Evolutionary conservation across 176 grass and related monocot species (phyloP).

Genomic region (Raddia distichophylla): DNA sequence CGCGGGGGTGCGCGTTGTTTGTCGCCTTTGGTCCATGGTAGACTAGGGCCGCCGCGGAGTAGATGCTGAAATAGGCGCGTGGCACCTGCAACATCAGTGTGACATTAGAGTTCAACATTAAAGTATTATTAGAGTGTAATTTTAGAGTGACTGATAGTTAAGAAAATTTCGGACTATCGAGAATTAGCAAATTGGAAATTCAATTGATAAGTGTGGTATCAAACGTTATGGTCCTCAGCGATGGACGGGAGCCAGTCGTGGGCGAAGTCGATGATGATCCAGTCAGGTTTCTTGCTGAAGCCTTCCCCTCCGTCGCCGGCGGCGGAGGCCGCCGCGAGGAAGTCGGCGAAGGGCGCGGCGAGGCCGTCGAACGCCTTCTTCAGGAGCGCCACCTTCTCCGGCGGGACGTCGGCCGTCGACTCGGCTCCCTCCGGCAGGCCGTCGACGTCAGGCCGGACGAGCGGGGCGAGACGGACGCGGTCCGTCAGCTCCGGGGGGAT

Average conservation of each 20-base stretch:
- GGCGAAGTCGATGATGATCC: conserved; percentile 52
- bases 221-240: conserved; percentile 19
- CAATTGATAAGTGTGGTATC: too few relatives aligned
- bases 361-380: conserved; percentile 25
- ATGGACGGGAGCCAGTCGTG: conserved; percentile 47
- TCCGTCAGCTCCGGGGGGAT: neutral
- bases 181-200: too few relatives aligned
- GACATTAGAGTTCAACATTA: too few relatives aligned
- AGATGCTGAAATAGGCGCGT: neutral
- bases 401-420: conserved; percentile 29
- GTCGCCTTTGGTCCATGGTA: neutral
- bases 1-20: neutral
- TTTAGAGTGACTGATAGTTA: too few relatives aligned
- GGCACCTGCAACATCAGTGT: neutral
- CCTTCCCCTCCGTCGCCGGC: neutral
- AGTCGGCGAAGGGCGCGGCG: neutral
- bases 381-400: neutral
- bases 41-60: neutral
- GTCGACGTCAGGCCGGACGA: neutral
- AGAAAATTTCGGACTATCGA: too few relatives aligned
- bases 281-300: conserved; percentile 24
- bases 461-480: neutral
- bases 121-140: too few relatives aligned
- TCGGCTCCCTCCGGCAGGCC: conserved; percentile 2
- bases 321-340: conserved; percentile 18